These are phyloP conservation scores for Dillenia suffruticosa DNA, from an alignment of 164 flowering plant species.

Conservation along the genomic window DNA sequence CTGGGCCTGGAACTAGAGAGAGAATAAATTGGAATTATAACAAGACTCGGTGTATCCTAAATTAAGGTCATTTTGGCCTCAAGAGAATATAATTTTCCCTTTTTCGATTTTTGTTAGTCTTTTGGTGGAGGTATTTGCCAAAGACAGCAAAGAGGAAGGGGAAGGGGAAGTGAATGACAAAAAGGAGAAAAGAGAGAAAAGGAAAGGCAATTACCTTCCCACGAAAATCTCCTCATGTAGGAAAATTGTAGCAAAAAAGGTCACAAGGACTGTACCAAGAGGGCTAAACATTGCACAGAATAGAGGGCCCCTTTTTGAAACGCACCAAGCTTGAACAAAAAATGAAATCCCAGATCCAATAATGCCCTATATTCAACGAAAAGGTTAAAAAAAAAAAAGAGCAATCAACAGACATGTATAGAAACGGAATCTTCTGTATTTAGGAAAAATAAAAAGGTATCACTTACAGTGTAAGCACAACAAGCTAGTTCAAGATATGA, in stretches of 20 bases:
- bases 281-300: conserved; percentile 78
- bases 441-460: background rate
- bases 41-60: too few species aligned
- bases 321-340: conserved; percentile 66
- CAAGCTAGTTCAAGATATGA: conserved; percentile 32
- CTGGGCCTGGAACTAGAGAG: too few species aligned
- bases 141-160: background rate
- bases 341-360: conserved; percentile 39
- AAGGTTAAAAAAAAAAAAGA: too few species aligned
- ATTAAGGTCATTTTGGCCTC: too few species aligned
- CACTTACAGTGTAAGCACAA: conserved; percentile 44
- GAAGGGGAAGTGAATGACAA: too few species aligned
- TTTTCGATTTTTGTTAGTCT: too few species aligned
- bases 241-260: conserved; percentile 42
- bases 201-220: conserved; percentile 43
- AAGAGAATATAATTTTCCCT: too few species aligned
- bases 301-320: conserved; percentile 57
- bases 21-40: too few species aligned
- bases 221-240: conserved; percentile 46
- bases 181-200: too few species aligned
- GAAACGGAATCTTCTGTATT: background rate
- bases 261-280: conserved; percentile 51
- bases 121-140: background rate
- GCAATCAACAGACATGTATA: background rate
- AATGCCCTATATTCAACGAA: conserved; percentile 29